phyloP scores from a whole-genome alignment of 1,284 basidiomycete species.

The Amylostereum areolatum region DNA sequence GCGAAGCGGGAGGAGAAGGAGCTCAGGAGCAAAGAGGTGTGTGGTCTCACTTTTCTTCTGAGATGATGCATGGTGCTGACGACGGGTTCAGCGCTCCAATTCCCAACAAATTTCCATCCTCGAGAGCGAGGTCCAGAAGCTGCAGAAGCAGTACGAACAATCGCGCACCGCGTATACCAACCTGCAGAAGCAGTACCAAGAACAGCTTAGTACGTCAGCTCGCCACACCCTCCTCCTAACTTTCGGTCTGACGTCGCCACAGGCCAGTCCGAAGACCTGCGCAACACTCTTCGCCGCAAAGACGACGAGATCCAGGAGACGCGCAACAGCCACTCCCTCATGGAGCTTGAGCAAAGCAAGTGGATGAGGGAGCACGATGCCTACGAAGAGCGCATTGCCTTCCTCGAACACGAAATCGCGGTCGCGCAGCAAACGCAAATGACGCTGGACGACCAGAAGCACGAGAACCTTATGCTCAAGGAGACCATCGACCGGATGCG shows the following conservation, averaged over 20 bases:
- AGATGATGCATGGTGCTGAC: conserved; percentile 2
- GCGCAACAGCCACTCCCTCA: conserved; percentile 50
- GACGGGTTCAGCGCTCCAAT: conserved; percentile 44
- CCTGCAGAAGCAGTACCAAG: conserved; percentile 79
- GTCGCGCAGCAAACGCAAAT: conserved; percentile 64
- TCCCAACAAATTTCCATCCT: conserved; percentile 59
- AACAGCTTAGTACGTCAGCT: conserved; percentile 65
- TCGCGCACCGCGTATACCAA: conserved; percentile 64
- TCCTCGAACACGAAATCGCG: conserved; percentile 63
- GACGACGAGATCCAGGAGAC: conserved; percentile 67
- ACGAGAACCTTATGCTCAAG: conserved; percentile 84
- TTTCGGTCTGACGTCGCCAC: not conserved
- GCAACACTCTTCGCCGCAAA: conserved; percentile 64
- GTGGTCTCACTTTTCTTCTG: conserved; percentile 12
- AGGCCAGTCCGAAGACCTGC: conserved; percentile 75
- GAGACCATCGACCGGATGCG: conserved; percentile 91
- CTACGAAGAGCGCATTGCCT: conserved; percentile 60
- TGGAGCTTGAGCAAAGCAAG: conserved; percentile 58
- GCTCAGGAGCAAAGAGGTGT: conserved; percentile 72
- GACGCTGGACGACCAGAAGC: conserved; percentile 82
- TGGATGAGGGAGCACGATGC: conserved; percentile 57
- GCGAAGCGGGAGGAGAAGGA: conserved; percentile 88
- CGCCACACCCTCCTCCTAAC: not conserved
- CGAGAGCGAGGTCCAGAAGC: conserved; percentile 73
- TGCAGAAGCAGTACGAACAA: conserved; percentile 66